Conservation (phyloP, 805 yeast species). For the Kazachstania psychrophila region DNA sequence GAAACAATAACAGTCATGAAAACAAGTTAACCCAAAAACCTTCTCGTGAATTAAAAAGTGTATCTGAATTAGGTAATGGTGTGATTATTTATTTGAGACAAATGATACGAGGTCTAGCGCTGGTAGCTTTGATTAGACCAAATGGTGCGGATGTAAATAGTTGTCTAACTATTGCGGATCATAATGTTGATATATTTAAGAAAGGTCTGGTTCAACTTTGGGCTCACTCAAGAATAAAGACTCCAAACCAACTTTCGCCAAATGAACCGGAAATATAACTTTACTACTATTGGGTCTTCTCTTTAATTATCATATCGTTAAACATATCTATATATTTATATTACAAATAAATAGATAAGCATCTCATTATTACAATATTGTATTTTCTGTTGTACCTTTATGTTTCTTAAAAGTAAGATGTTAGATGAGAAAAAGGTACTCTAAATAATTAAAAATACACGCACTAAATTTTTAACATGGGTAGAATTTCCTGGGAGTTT, state of each 20-base stretch:
- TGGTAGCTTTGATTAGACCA: constrained; percentile 75
- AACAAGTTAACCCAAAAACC: constrained; percentile 3
- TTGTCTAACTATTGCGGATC: constrained; percentile 66
- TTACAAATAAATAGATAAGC: too few species aligned
- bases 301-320: too few species aligned
- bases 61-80: constrained; percentile 74
- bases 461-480: too few species aligned
- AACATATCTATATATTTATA: too few species aligned
- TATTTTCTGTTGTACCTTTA: too few species aligned
- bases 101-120: constrained; percentile 86
- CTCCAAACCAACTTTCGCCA: too few species aligned
- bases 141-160: constrained; percentile 44
- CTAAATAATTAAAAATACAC: background rate
- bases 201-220: constrained; percentile 61
- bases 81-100: constrained; percentile 75
- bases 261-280: too few species aligned
- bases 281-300: too few species aligned
- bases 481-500: constrained; percentile 34
- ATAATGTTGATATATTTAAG: constrained; percentile 75
- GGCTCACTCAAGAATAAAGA: constrained; percentile 28
- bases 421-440: too few species aligned
- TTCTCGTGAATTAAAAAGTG: constrained; percentile 45
- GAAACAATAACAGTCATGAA: background rate
- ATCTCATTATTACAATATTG: too few species aligned
- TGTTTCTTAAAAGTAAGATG: too few species aligned